phyloP scores from a whole-genome alignment of 352 stramenopile genomes.

The Blastocystis sp. region DNA sequence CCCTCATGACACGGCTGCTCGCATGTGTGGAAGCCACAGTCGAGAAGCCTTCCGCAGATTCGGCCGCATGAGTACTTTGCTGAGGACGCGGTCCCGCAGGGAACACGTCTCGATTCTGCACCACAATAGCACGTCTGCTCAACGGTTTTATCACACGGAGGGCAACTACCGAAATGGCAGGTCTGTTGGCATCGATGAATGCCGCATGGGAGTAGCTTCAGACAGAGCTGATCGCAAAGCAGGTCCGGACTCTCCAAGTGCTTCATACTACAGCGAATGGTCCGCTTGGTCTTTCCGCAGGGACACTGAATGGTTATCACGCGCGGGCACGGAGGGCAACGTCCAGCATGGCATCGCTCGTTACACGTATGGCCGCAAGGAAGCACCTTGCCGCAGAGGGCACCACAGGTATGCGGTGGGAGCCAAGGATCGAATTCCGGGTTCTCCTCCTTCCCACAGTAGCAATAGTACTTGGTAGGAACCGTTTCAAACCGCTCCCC shows the following conservation, averaged over 20 bases:
- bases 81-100: neutral
- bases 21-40: slow-evolving; percentile 46
- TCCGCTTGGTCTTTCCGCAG: slow-evolving; percentile 54
- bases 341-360: slow-evolving; percentile 59
- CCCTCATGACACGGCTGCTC: slow-evolving; percentile 40
- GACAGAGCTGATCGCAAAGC: slow-evolving; percentile 33
- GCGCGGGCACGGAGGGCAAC: slow-evolving; percentile 44
- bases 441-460: slow-evolving; percentile 66
- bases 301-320: slow-evolving; percentile 45
- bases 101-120: slow-evolving; percentile 3
- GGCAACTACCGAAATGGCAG: slow-evolving; percentile 60
- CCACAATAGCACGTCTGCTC: slow-evolving; percentile 61
- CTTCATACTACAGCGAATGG: slow-evolving; percentile 60
- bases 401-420: slow-evolving; percentile 57
- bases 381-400: slow-evolving; percentile 39
- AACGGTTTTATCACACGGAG: slow-evolving; percentile 2
- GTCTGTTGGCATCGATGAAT: slow-evolving; percentile 21
- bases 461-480: slow-evolving; percentile 59
- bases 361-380: slow-evolving; percentile 68
- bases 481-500: slow-evolving; percentile 7
- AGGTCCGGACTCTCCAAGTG: slow-evolving; percentile 2
- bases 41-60: slow-evolving; percentile 38
- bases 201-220: slow-evolving; percentile 24
- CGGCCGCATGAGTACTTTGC: slow-evolving; percentile 25
- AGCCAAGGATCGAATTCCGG: slow-evolving; percentile 66